Evolutionary conservation across 805 yeast species (phyloP).

Genomic region (Candida orba): DNA sequence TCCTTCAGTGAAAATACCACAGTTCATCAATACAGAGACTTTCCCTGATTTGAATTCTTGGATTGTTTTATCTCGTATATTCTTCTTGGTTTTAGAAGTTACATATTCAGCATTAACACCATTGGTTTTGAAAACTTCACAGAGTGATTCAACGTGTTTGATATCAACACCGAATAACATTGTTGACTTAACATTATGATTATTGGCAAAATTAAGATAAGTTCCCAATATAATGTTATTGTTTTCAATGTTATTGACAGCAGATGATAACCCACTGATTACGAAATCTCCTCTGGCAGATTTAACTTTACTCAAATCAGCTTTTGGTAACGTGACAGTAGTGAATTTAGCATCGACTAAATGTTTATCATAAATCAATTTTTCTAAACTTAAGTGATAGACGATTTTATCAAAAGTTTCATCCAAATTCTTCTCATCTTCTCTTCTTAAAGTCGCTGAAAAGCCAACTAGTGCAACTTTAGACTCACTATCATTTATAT

Average conservation of each 20-base stretch:
- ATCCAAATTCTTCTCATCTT: constrained; percentile 58
- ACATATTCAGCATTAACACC: constrained; percentile 70
- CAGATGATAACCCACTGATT: constrained; percentile 40
- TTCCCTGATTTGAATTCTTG: constrained; percentile 53
- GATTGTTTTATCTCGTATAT: constrained; percentile 45
- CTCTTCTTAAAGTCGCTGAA: constrained; percentile 78
- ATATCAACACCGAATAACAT: constrained; percentile 74
- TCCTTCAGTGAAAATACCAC: constrained; percentile 90
- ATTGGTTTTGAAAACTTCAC: constrained; percentile 41
- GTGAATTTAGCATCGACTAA: constrained; percentile 64
- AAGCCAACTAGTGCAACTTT: constrained; percentile 66
- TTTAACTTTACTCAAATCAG: constrained; percentile 32
- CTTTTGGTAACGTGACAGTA: constrained; percentile 39
- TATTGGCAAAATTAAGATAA: constrained; percentile 37
- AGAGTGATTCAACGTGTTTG: constrained; percentile 51
- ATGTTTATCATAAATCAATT: constrained; percentile 64
- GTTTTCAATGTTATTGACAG: constrained; percentile 45
- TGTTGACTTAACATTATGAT: constrained; percentile 47
- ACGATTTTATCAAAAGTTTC: constrained; percentile 65
- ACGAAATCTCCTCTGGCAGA: constrained; percentile 45
- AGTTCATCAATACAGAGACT: constrained; percentile 73
- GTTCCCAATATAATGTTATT: constrained; percentile 51
- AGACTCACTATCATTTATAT: constrained; percentile 7
- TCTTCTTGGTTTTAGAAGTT: constrained; percentile 53
- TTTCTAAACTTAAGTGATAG: constrained; percentile 54